Conservation (phyloP, 306 rosid genomes). For the Alnus glutinosa region DNA sequence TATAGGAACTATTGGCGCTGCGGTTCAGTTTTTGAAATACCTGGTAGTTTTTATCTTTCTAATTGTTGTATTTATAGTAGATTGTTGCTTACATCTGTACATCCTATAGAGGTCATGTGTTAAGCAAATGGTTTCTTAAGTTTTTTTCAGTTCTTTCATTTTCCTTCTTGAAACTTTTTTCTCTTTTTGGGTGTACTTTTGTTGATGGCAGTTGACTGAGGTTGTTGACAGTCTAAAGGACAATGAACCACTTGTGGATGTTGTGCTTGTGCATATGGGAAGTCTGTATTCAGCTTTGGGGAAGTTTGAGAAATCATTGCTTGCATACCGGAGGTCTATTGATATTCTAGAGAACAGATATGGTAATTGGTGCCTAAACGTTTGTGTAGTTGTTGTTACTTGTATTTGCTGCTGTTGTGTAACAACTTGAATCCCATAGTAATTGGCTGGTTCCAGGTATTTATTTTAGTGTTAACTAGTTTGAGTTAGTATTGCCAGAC, state of each 20-base stretch:
- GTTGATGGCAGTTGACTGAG: conserved; percentile 62
- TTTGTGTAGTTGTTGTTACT: conserved; percentile 18
- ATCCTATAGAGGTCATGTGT: background rate
- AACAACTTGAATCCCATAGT: background rate
- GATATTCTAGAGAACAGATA: conserved; percentile 58
- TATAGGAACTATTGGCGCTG: background rate
- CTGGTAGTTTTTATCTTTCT: background rate
- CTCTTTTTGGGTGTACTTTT: conserved; percentile 29
- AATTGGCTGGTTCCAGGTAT: background rate
- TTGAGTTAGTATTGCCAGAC: background rate
- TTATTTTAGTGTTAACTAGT: background rate
- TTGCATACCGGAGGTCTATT: conserved; percentile 68
- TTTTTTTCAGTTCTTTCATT: background rate
- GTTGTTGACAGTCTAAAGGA: conserved; percentile 67
- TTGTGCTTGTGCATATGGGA: conserved; percentile 91
- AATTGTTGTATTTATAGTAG: background rate
- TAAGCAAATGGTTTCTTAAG: background rate
- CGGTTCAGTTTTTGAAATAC: too few relatives aligned
- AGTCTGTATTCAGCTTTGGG: conserved; percentile 72
- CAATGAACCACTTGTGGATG: conserved; percentile 62
- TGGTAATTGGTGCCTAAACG: conserved; percentile 47
- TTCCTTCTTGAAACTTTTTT: background rate
- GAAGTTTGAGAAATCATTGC: conserved; percentile 60
- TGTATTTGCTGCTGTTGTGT: background rate
- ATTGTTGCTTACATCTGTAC: background rate